Percentiles rank a stretch among this genome's conserved stretches.
These are phyloP conservation scores for Hypoxylon sp. DNA, from an alignment of 2,329 filamentous ascomycete species.

Conservation along the genomic window DNA sequence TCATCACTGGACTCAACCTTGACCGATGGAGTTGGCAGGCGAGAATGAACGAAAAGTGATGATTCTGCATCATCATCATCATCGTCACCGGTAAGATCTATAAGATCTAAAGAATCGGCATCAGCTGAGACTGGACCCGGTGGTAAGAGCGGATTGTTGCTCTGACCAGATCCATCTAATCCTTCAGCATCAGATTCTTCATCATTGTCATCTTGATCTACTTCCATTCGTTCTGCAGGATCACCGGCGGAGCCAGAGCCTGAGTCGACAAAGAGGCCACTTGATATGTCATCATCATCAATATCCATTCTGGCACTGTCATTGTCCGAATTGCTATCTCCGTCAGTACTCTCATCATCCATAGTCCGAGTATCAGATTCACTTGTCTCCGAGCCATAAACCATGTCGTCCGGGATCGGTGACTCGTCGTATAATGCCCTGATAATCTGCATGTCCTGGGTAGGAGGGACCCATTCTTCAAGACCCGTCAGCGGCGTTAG, in stretches of 20 bases:
- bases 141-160: background rate
- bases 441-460: conserved; percentile 41
- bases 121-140: background rate
- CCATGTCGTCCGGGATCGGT: background rate
- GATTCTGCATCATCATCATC: background rate
- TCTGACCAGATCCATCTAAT: background rate
- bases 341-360: conserved; percentile 5
- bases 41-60: background rate
- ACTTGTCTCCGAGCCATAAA: conserved; percentile 6
- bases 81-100: background rate
- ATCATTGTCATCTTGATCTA: background rate
- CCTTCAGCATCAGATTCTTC: background rate
- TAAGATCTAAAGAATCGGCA: background rate
- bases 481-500: conserved; percentile 41
- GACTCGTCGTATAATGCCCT: conserved; percentile 45
- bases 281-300: conserved; percentile 17
- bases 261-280: conserved; percentile 12
- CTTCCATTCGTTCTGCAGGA: background rate
- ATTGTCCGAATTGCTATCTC: conserved; percentile 8
- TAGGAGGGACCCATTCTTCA: conserved; percentile 30
- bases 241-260: conserved; percentile 8
- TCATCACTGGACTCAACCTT: background rate
- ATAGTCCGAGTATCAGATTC: background rate
- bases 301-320: background rate
- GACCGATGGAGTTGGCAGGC: background rate